Evolutionary conservation across 2,329 filamentous ascomycete species (phyloP), one percentile per base, ranked within the genome.

Genomic region (Phyllosticta citribraziliensis): DNA sequence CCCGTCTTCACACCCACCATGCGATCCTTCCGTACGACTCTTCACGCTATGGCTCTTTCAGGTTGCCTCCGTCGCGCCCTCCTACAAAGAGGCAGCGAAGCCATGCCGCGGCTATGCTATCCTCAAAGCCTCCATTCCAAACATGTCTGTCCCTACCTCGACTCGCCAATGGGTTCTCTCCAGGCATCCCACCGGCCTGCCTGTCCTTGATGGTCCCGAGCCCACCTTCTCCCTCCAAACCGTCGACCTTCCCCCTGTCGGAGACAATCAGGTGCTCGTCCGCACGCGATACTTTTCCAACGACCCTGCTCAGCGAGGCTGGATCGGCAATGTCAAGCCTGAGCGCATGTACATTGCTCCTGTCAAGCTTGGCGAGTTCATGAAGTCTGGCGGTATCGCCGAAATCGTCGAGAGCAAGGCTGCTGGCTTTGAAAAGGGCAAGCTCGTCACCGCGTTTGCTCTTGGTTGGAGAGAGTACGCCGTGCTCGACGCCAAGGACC

Each of bases 391-490:
- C 22, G 79, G 78, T 63, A 81, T 88, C 63, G 81, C 80, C 58
- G 81, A 85, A 52, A 80, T 91, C 40, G 68, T 84, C n/a, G 84
- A 81, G 8, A 84, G 80, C 66, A 85, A 82, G 73, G 81, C 77
- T 64, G 65, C 75, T 22, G 79, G 78, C 20, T 81, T 82, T 63
- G 75, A 79, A 33, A 77, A 79, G 5, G 87, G 87, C 55, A 80
- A 81, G 50, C 79, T 84, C 64, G 84, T 88, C 14, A 76, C 75
- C 10, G 79, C 78, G 10, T 74, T 70, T 59, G 67, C 63, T n/a
- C 72, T 76, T 2, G 87, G 87, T 55, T 91, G 88, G 88, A 81
- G 82, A 33, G 83, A 90, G 70, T 81, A 87, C 63, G 82, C 82
- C 6, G 76, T 90, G 10, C 67, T 87, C 19, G 68, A 61, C n/a